Conservation (phyloP, 177 flowering plant genomes). For the Vitis hybrid region DNA sequence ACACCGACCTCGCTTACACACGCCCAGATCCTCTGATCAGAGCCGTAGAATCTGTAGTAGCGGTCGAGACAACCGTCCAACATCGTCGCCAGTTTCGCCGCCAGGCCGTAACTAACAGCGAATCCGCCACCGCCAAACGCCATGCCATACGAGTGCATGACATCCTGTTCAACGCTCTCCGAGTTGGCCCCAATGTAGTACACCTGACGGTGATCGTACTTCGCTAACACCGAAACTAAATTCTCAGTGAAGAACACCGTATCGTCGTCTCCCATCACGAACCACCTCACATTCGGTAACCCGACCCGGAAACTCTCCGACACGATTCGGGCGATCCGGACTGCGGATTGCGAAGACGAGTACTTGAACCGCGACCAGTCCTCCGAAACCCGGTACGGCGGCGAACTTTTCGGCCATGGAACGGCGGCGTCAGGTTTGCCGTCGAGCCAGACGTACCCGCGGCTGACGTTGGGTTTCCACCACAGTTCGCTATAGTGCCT, state of each 20-base stretch:
- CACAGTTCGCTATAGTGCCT: constrained; percentile 36
- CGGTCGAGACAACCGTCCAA: constrained; percentile 57
- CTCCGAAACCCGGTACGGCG: constrained; percentile 34
- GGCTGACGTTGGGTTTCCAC: constrained; percentile 44
- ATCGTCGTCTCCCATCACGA: constrained; percentile 77
- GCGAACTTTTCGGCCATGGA: constrained; percentile 9
- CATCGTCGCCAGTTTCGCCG: constrained; percentile 28
- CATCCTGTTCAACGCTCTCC: constrained; percentile 67
- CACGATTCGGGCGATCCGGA: constrained; percentile 53
- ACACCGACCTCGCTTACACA: constrained; percentile 61
- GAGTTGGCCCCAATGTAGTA: constrained; percentile 56
- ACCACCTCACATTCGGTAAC: constrained; percentile 57
- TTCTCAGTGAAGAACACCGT: constrained; percentile 63
- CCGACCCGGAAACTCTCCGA: constrained; percentile 39
- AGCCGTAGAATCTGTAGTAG: constrained; percentile 54
- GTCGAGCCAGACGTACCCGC: constrained; percentile 65
- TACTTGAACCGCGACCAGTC: constrained; percentile 35
- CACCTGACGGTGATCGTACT: constrained; percentile 55
- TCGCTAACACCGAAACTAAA: constrained; percentile 42
- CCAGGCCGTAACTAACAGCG: constrained; percentile 58
- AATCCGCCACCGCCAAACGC: constrained; percentile 78
- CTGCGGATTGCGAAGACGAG: constrained; percentile 36
- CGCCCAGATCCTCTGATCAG: constrained; percentile 63
- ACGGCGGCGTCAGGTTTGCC: constrained; percentile 12
- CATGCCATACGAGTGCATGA: constrained; percentile 53